Evolutionary conservation across 345 rosid species (phyloP), one percentile per base, ranked within the genome.

Genomic region (Corymbia maculata): DNA sequence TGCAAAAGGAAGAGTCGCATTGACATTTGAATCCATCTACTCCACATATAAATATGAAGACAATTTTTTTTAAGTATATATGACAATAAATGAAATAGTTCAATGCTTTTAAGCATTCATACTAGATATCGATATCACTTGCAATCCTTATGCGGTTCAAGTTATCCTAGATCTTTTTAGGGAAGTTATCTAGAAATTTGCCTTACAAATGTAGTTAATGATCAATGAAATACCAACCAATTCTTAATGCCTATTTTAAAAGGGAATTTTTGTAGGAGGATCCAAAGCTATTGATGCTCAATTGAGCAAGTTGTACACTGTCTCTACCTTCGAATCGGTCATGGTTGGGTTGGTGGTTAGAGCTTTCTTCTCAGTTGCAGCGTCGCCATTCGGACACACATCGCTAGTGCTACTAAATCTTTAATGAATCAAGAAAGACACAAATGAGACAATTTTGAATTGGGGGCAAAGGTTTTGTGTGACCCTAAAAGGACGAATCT

Each of bases 371-470:
- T 0, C 30, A 30, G 10, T 59, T 59, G 13, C 8, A 59, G 7
- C 11, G 68, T 1, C 1, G 4, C 3, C 3, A 13, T 59, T 14
- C 7, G 0, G 13, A 24, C 1, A 0, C 4, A 26, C 14, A 0
- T 11, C 15, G 14, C 68, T 3, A 59, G 2, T 0, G 68, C 68
- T 30, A 59, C 30, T 0, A 0, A 28, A 13, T 14, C 68, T 26
- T 1, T 0, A 0, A 0, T 2, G 4, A 59, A 26, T 1, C 30
- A 59, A 7, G 7, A 6, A 59, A 59, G 30, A 59, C 68, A 12
- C 68, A 5, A 59, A 11, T 28, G 30, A 59, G 26, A 26, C 13
- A 11, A 12, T 59, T 59, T 11, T 59, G 26, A 26, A 26, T 26
- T 26, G 6, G 30, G n/a, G 52, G 15, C 14, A 16, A 51, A 13